A percentile compares a stretch with the other conserved stretches of the same genome.
phyloP scores from a whole-genome alignment of 177 flowering plant genomes.

The Tripterygium wilfordii region DNA sequence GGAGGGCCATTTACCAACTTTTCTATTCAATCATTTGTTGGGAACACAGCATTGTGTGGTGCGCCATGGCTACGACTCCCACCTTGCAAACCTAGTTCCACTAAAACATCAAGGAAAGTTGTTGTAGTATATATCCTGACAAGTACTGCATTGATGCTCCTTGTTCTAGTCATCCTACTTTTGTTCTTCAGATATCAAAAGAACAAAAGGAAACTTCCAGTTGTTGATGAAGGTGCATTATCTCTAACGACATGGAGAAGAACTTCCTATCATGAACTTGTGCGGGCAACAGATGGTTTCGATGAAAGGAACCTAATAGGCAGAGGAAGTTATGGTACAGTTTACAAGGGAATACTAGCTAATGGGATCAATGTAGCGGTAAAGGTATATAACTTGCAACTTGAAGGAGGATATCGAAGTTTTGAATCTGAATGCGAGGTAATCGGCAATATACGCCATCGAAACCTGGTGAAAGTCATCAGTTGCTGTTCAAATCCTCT shows the following conservation, averaged over 20 bases:
- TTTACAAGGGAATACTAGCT: conserved; percentile 13
- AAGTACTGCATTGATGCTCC: background rate
- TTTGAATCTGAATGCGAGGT: conserved; percentile 17
- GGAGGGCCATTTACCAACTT: conserved; percentile 14
- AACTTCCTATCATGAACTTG: conserved; percentile 8
- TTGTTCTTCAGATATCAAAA: too few relatives aligned
- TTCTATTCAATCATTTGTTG: conserved; percentile 7
- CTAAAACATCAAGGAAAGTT: background rate
- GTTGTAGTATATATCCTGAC: background rate
- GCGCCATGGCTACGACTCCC: conserved; percentile 3
- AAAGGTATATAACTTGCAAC: conserved; percentile 15
- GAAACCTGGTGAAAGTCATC: conserved; percentile 19
- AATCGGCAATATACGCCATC: conserved; percentile 8
- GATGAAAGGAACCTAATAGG: conserved; percentile 17
- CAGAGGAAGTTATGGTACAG: conserved; percentile 15
- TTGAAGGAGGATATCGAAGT: conserved; percentile 7
- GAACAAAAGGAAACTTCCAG: too few relatives aligned
- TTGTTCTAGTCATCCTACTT: too few relatives aligned
- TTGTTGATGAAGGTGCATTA: too few relatives aligned
- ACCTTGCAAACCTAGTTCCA: background rate
- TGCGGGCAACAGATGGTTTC: conserved; percentile 13
- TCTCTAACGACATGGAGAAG: too few relatives aligned
- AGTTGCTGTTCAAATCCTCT: conserved; percentile 7
- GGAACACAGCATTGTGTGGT: conserved; percentile 14
- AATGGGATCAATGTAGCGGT: conserved; percentile 12